Base-by-base conservation (phyloP, 208 protist genomes). In the Trypanosoma melophagium region DNA sequence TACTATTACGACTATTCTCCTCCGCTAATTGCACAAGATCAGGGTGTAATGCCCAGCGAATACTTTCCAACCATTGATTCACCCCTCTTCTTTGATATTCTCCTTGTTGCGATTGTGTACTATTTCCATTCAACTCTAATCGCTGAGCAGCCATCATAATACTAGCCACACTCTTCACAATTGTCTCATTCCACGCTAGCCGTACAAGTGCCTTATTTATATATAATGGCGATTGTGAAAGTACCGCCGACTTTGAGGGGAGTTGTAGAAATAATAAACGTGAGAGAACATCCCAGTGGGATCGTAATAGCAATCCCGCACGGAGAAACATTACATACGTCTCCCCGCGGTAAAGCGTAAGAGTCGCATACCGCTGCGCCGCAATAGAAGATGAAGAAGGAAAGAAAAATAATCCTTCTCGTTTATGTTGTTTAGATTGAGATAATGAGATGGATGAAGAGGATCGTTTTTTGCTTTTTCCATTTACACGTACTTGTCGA, bases 281-380 rank as follows among this genome's bases (percentile, higher is more conserved):
- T 24, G 78, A 40, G 56, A 57, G 63, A 57, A 80, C 58, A 57
- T 89, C 84, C 84, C 84, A 89, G 22, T 73, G 56, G 0, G 68
- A 74, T 0, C 67, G 44, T 10, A 74, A 58, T 25, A 77, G 7
- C 8, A 76, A 4, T 17, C 80, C 79, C 1, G 73, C 57, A 52
- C 51, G 13, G 1, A 89, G 52, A 9, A 89, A 69, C 22, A 89
- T 57, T 1, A 89, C 55, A 54, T 90, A 90, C 0, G 85, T 84
- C 71, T 90, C 85, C 0, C 85, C 85, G 0, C 76, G 72, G 47
- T 90, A 87, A 13, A 90, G 74, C 25, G 76, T 41, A 38, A 90
- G 60, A 1, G 69, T 67, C 13, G 69, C 69, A 45, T 57, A 67
- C 0, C 69, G 53, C 35, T 71, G 66, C 12, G 62, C 58, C 19